Percentiles rank a stretch among this genome's conserved stretches.
Evolutionary conservation across 345 rosid genomes (phyloP).

Genomic region (Geranium rotundifolium): DNA sequence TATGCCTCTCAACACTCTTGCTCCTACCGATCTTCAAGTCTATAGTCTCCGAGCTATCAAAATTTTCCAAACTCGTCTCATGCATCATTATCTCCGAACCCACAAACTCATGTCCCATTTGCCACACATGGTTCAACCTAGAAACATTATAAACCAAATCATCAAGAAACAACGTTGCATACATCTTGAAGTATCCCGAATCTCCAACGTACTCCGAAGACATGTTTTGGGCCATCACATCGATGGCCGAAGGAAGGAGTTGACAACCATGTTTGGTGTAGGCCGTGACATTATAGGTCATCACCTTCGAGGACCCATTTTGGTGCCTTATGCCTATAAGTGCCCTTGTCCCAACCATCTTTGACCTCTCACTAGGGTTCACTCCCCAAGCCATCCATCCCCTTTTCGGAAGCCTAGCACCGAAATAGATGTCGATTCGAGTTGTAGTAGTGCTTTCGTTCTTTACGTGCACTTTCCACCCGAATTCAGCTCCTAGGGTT

Average conservation of each 20-base stretch:
- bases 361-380: constrained; percentile 23
- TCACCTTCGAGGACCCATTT: constrained; percentile 1
- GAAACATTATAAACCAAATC: constrained; percentile 13
- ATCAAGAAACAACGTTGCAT: constrained; percentile 22
- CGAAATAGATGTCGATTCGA: constrained; percentile 20
- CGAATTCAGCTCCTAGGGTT: constrained; percentile 6
- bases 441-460: constrained; percentile 17
- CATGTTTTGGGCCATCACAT: constrained; percentile 5
- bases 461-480: constrained; percentile 22
- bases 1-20: background rate
- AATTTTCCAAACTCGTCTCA: constrained; percentile 18
- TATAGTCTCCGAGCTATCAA: constrained; percentile 33
- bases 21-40: constrained; percentile 7
- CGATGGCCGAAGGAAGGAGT: constrained; percentile 19
- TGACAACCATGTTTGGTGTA: constrained; percentile 26
- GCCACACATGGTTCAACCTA: constrained; percentile 41
- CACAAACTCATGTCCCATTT: constrained; percentile 21
- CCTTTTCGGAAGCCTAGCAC: constrained; percentile 5
- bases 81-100: constrained; percentile 26
- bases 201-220: background rate
- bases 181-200: constrained; percentile 3
- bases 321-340: constrained; percentile 25
- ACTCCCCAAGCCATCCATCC: constrained; percentile 61
- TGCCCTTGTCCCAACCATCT: constrained; percentile 50
- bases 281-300: constrained; percentile 25